Evolutionary conservation across 306 rosid species (phyloP).

Genomic region (Trifolium subterraneum): DNA sequence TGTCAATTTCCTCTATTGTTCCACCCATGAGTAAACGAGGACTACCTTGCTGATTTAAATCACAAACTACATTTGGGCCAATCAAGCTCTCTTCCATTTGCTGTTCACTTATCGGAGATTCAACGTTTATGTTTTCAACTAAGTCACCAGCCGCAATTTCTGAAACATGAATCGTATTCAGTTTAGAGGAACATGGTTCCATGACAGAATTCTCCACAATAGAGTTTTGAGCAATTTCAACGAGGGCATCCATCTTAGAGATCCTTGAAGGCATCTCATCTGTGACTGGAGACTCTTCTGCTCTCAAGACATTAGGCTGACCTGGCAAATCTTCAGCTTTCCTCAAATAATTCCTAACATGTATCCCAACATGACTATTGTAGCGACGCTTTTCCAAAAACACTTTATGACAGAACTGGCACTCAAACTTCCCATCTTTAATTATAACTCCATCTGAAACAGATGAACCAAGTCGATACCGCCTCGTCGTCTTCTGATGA

Average conservation of each 20-base stretch:
- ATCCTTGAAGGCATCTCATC: slow-evolving; percentile 63
- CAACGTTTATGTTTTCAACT: slow-evolving; percentile 44
- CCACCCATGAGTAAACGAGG: slow-evolving; percentile 46
- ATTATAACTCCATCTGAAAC: slow-evolving; percentile 93
- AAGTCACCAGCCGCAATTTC: slow-evolving; percentile 43
- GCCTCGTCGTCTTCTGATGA: slow-evolving; percentile 83
- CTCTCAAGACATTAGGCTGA: slow-evolving; percentile 42
- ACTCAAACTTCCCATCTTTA: slow-evolving; percentile 87
- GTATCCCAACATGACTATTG: slow-evolving; percentile 91
- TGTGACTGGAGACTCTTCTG: slow-evolving; percentile 54
- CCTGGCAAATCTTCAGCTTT: slow-evolving; percentile 63
- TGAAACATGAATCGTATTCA: slow-evolving; percentile 34
- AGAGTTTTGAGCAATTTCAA: slow-evolving; percentile 89
- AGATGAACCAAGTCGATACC: slow-evolving; percentile 86
- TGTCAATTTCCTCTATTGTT: slow-evolving; percentile 47
- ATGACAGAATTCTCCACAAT: slow-evolving; percentile 64
- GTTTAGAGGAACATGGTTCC: slow-evolving; percentile 45
- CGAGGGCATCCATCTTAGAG: slow-evolving; percentile 87
- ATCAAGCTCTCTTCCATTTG: slow-evolving; percentile 53
- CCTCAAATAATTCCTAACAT: slow-evolving; percentile 84
- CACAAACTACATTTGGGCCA: slow-evolving; percentile 36
- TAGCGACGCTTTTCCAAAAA: slow-evolving; percentile 85
- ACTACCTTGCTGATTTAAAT: slow-evolving; percentile 51
- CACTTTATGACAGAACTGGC: slow-evolving; percentile 94
- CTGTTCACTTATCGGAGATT: slow-evolving; percentile 44